A percentile compares a stretch with the other conserved stretches of the same genome.
Conservation (phyloP, 192 early-diverging fungal genomes). For the Backusella circina region DNA sequence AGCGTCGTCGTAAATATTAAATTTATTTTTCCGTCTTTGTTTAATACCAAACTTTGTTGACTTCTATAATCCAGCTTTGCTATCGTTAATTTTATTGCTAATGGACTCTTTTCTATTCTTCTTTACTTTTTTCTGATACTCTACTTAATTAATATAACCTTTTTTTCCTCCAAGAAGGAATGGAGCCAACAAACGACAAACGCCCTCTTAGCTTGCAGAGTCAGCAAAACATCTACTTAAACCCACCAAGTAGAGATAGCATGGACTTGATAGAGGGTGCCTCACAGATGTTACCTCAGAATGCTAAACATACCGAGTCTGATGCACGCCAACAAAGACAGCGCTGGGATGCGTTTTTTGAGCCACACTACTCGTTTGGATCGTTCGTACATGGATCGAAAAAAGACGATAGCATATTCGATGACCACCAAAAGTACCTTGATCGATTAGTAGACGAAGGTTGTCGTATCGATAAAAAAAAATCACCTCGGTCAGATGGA, state of each 20-base stretch:
- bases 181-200: neutral
- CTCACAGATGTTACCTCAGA: neutral
- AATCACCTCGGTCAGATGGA: neutral
- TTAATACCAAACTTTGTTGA: neutral
- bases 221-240: neutral
- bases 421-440: neutral
- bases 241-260: constrained; percentile 1
- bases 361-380: constrained; percentile 9
- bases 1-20: neutral
- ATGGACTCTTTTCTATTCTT: neutral
- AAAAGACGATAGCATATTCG: neutral
- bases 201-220: neutral
- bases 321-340: neutral
- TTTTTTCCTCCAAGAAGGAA: neutral
- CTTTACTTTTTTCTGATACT: neutral
- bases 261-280: constrained; percentile 8
- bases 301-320: neutral
- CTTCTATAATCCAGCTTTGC: neutral
- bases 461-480: neutral
- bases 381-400: neutral
- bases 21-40: neutral
- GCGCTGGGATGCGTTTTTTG: constrained; percentile 8
- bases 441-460: constrained; percentile 2
- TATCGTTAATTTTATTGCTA: neutral
- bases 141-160: neutral